These are phyloP conservation scores for Penicillium samsonianum DNA, from an alignment of 495 filamentous ascomycete species.

Conservation along the genomic window DNA sequence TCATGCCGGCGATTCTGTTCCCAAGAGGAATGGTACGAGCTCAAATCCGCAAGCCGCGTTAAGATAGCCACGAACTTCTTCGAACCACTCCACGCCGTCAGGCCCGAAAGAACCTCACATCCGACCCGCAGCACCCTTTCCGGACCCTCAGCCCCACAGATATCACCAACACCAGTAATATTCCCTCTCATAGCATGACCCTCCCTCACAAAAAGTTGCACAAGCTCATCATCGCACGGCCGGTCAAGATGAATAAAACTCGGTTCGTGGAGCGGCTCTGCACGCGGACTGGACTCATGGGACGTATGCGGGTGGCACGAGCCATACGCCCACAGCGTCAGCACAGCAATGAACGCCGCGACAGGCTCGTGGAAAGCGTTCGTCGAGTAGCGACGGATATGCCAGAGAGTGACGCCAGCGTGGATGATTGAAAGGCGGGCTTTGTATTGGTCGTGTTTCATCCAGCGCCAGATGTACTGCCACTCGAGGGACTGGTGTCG, in stretches of 20 bases:
- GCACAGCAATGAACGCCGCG: conserved; percentile 47
- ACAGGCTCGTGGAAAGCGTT: conserved; percentile 54
- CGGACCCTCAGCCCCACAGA: conserved; percentile 47
- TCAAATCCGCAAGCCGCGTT: conserved; percentile 17
- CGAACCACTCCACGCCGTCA: conserved; percentile 45
- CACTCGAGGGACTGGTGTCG: conserved; percentile 40
- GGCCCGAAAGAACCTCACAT: conserved; percentile 38
- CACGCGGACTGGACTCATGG: conserved; percentile 16
- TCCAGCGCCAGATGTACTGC: conserved; percentile 52
- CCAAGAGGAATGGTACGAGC: neutral
- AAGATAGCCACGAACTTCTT: conserved; percentile 36
- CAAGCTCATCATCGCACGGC: conserved; percentile 56
- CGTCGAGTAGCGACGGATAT: conserved; percentile 49
- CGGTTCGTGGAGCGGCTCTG: conserved; percentile 22
- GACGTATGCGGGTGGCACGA: conserved; percentile 26
- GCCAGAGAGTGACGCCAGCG: conserved; percentile 51
- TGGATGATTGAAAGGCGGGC: conserved; percentile 57
- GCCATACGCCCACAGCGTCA: conserved; percentile 57
- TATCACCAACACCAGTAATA: conserved; percentile 52
- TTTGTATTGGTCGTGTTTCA: conserved; percentile 54
- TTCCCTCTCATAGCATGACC: conserved; percentile 50
- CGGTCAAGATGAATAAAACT: conserved; percentile 52
- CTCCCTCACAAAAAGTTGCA: conserved; percentile 52
- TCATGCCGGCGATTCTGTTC: neutral
- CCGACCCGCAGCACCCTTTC: conserved; percentile 43